Conservation (phyloP, 1,284 basidiomycete species). For the Farysia itapuensis region DNA sequence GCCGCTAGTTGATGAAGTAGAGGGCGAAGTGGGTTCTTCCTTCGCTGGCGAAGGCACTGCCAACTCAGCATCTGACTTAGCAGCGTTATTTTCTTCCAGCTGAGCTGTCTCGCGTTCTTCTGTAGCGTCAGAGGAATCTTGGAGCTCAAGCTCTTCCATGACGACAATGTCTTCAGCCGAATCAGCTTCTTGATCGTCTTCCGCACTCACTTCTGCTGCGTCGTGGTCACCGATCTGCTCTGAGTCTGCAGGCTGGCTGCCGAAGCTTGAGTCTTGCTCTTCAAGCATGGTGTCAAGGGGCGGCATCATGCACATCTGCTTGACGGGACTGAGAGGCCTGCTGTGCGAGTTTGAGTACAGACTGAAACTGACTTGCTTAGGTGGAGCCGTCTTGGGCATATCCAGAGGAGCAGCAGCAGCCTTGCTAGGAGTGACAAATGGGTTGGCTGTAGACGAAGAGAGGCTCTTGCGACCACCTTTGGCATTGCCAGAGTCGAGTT, state of each 20-base stretch:
- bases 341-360: conserved; percentile 14
- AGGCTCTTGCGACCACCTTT: conserved; percentile 20
- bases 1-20: conserved; percentile 1
- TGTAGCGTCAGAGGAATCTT: background rate
- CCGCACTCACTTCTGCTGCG: background rate
- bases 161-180: conserved; percentile 23
- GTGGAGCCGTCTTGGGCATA: conserved; percentile 27
- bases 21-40: background rate
- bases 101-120: background rate
- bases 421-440: conserved; percentile 27
- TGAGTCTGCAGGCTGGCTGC: conserved; percentile 2
- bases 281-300: conserved; percentile 35
- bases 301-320: conserved; percentile 35
- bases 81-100: conserved; percentile 7
- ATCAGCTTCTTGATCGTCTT: conserved; percentile 5
- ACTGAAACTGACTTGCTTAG: conserved; percentile 36
- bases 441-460: conserved; percentile 5
- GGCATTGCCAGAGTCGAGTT: conserved; percentile 12
- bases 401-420: conserved; percentile 1
- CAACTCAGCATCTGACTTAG: background rate
- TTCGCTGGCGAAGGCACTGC: background rate
- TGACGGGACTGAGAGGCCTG: conserved; percentile 27
- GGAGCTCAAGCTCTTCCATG: conserved; percentile 25
- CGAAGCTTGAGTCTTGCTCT: conserved; percentile 24
- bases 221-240: background rate